Evolutionary conservation across 108 stramenopile genomes (phyloP).

Genomic region (Bacterosira constricta): DNA sequence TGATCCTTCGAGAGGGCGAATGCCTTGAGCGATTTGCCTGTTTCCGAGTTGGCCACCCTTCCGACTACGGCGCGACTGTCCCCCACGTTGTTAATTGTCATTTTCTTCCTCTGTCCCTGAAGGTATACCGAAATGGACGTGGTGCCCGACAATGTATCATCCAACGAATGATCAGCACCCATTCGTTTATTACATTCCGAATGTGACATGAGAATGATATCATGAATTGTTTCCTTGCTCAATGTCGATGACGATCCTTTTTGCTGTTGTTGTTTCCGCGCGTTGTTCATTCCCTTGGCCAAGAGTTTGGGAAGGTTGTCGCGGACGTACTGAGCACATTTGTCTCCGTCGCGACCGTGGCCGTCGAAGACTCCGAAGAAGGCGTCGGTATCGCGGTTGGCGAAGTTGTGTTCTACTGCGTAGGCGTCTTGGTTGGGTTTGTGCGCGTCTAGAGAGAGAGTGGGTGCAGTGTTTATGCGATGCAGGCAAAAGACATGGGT

Average conservation of each 20-base stretch:
- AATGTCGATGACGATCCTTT: slow-evolving; percentile 42
- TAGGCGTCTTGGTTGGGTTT: slow-evolving; percentile 93
- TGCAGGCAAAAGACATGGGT: neutral
- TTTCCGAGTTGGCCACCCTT: slow-evolving; percentile 25
- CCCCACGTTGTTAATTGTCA: slow-evolving; percentile 96
- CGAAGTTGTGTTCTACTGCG: slow-evolving; percentile 58
- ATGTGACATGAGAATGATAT: slow-evolving; percentile 61
- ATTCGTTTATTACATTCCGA: slow-evolving; percentile 70
- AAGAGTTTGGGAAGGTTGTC: slow-evolving; percentile 61
- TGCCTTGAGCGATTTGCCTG: slow-evolving; percentile 35
- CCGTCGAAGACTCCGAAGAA: slow-evolving; percentile 93
- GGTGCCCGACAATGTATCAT: slow-evolving; percentile 94
- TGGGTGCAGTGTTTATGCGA: neutral
- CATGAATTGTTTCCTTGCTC: slow-evolving; percentile 67
- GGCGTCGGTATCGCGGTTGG: slow-evolving; percentile 48
- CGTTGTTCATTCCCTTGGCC: slow-evolving; percentile 22
- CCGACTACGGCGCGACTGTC: slow-evolving; percentile 94
- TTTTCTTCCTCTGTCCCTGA: slow-evolving; percentile 78
- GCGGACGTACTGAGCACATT: slow-evolving; percentile 77
- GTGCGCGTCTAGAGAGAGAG: slow-evolving; percentile 50
- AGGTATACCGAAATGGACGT: slow-evolving; percentile 89
- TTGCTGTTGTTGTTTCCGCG: slow-evolving; percentile 20
- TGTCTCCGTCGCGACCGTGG: slow-evolving; percentile 85
- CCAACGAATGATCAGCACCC: slow-evolving; percentile 65
- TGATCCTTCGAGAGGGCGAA: slow-evolving; percentile 88